Evolutionary conservation across 345 rosid genomes (phyloP).

Genomic region (Angophora floribunda): DNA sequence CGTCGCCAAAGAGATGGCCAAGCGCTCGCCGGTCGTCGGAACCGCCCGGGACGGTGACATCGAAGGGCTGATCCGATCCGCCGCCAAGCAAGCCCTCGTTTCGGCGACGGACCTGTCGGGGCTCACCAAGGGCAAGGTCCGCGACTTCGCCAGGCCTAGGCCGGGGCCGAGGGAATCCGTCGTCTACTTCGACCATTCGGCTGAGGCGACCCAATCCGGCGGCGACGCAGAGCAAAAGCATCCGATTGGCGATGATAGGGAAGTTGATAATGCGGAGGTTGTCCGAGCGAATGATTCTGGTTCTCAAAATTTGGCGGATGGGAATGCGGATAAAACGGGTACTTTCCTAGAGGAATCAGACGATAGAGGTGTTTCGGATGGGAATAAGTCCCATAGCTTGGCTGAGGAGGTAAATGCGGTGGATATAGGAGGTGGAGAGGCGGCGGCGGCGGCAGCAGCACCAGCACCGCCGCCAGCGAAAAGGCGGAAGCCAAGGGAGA

Average conservation of each 20-base stretch:
- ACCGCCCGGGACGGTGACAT: constrained; percentile 42
- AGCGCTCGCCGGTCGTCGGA: constrained; percentile 36
- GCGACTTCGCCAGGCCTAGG: constrained; percentile 29
- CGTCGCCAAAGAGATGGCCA: constrained; percentile 62
- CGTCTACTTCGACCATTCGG: constrained; percentile 31
- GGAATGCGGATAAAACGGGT: background rate
- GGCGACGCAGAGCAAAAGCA: background rate
- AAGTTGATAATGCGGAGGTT: background rate
- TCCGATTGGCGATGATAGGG: background rate
- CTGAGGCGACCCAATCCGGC: background rate
- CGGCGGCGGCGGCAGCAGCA: background rate
- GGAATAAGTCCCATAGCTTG: constrained; percentile 6
- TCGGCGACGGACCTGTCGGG: constrained; percentile 80
- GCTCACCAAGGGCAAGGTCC: constrained; percentile 64
- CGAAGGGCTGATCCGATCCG: constrained; percentile 39
- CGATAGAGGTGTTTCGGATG: background rate
- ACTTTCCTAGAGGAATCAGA: background rate
- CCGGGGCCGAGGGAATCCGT: constrained; percentile 50
- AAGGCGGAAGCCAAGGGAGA: constrained; percentile 79
- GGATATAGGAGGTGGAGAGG: constrained; percentile 6
- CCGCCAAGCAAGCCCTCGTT: constrained; percentile 53
- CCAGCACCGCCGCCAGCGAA: constrained; percentile 7
- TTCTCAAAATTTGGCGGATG: background rate
- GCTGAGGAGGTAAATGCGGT: constrained; percentile 3
- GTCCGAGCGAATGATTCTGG: background rate